Base-by-base conservation (phyloP, 2,329 filamentous ascomycete species). In the Trichoderma sp. region DNA sequence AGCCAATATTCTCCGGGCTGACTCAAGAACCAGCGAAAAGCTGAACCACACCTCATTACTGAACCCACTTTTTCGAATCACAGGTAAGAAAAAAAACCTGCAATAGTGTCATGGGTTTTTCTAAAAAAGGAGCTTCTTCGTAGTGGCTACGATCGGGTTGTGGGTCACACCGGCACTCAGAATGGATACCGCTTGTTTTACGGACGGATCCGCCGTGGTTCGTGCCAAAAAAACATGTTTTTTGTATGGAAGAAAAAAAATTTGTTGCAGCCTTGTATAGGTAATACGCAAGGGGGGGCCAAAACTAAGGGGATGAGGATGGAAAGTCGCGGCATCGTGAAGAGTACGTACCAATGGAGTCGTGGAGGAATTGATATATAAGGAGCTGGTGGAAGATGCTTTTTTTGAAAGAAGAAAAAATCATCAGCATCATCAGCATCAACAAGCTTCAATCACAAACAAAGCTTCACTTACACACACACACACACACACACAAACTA, bases 291-390 rank as follows among this genome's bases (percentile, higher is more conserved):
- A 24, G 14, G 29, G 14, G 29, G 13, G 29, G 19, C 31, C 31
- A 33, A 4, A 33, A 4, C 33, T 11, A 49, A 40, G n/a, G 16
- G n/a, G 19, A 21, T 29, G 13, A 35, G 66, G 11, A 68, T 62
- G 66, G 66, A 68, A 68, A 68, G 14, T 31, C n/a, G 49, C 66
- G 66, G 66, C 66, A 68, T 68, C 66, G 66, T 68, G 66, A 57
- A 35, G 10, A 47, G 68, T 68, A 68, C 66, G 66, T 68, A 68
- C 58, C 55, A 33, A 19, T 6, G 57, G 57, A 56, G 53, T 40
- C 53, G 27, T 29, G 19, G 43, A 13, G 10, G 16, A 27, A 49
- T 49, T 65, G 65, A 66, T 65, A 56, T 64, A 69, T 61, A 65
- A 37, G 40, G 56, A 21, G 29, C 29, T 43, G 56, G 29, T 68